These are phyloP conservation scores for Gracilariopsis chorda DNA, from an alignment of 23 red algal genomes.

Conservation along the genomic window DNA sequence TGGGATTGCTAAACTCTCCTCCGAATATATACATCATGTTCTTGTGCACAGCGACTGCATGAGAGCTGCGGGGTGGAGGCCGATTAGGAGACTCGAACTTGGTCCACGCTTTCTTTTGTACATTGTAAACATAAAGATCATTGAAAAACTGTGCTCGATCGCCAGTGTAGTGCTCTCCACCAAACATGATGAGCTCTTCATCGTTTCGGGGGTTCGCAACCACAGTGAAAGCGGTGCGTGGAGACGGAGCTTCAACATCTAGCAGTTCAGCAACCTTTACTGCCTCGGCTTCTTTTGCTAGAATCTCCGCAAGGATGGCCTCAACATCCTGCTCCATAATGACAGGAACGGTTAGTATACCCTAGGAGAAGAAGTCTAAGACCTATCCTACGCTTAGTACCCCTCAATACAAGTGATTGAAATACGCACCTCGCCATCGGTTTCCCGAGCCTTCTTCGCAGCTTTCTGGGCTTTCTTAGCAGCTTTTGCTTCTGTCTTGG, in stretches of 20 bases:
- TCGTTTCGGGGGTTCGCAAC: constrained; percentile 49
- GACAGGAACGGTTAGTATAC: background rate
- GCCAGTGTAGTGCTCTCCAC: constrained; percentile 74
- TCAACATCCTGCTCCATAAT: constrained; percentile 63
- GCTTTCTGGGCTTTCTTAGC: constrained; percentile 75
- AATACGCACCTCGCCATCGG: constrained; percentile 58
- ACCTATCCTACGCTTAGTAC: no score
- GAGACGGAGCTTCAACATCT: constrained; percentile 63
- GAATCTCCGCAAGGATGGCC: constrained; percentile 75
- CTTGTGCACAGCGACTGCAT: constrained; percentile 54
- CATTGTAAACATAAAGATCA: constrained; percentile 59
- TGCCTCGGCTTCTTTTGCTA: constrained; percentile 56
- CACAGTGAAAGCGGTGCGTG: constrained; percentile 58
- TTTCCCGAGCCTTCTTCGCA: constrained; percentile 37
- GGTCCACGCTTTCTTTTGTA: constrained; percentile 60
- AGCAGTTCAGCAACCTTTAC: constrained; percentile 60
- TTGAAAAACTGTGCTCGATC: constrained; percentile 58
- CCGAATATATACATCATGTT: constrained; percentile 83
- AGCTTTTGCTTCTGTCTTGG: constrained; percentile 77
- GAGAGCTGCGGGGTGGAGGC: constrained; percentile 62
- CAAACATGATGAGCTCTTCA: constrained; percentile 69
- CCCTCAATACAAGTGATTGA: no score
- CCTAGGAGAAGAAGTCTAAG: background rate
- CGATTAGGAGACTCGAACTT: constrained; percentile 61
- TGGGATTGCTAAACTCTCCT: constrained; percentile 72